Base-by-base conservation (phyloP, 108 stramenopile species). In the Mediolabrus comicus region DNA sequence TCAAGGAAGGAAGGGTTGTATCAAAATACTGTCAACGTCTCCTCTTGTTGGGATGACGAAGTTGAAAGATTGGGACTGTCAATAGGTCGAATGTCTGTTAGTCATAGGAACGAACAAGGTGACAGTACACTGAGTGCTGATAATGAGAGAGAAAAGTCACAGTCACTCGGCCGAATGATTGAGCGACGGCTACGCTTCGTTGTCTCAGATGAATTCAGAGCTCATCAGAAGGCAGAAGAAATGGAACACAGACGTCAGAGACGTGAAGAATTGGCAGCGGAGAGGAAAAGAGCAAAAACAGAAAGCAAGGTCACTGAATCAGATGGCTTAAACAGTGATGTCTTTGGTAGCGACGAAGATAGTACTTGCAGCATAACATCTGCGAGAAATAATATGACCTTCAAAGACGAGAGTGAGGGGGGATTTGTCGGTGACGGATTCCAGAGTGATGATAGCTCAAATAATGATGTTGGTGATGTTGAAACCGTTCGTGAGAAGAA, bases 1-100 rank as follows among this genome's bases (percentile, higher is more conserved):
- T 80, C 80, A 19, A 68, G n/a, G 14, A 69, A 59, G 27, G 27
- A 14, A 30, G 41, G 56, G n/a, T 22, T 65, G 19, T 69, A 71
- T 59, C 53, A 51, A 24, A 31, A 55, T 38, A 43, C 65, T 13
- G 7, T 66, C 39, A 54, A 56, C 17, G 58, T 59, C 11, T 27
- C 57, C 1, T 66, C 65, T 53, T 53, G 35, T 49, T 78, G 77
- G 77, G 65, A 71, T 32, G 65, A 77, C 7, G 58, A 65, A 55
- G 58, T 69, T 29, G 62, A 74, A 35, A 59, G 35, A 5, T 28
- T 66, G 51, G 35, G 59, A 27, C 24, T 54, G 33, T 9, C 46
- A 33, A 54, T 35, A 13, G 46, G 25, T 49, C 8, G 46, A 49
- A 49, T 22, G 8, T 49, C 46, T 2, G 22, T 49, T 22, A 22